Evolutionary conservation across 2,329 filamentous ascomycete genomes (phyloP).

Genomic region (Pleurostoma richardsiae): DNA sequence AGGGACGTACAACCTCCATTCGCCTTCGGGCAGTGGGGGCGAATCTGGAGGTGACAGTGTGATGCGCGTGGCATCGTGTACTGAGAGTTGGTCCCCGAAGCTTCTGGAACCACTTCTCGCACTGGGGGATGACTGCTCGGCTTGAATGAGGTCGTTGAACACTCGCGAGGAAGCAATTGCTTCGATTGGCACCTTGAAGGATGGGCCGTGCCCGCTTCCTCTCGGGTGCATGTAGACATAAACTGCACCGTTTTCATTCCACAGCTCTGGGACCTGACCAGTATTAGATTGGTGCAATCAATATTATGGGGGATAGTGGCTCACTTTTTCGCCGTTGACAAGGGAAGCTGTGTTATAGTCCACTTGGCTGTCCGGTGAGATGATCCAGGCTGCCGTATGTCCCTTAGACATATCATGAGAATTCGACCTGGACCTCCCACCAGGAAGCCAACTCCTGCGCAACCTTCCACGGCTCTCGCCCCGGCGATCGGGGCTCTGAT

Average conservation of each 20-base stretch:
- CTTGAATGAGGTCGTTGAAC: conserved; percentile 47
- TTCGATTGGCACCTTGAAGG: conserved; percentile 55
- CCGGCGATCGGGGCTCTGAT: conserved; percentile 35
- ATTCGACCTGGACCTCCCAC: conserved; percentile 44
- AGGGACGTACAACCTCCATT: conserved; percentile 51
- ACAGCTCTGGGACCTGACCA: conserved; percentile 57
- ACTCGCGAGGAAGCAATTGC: conserved; percentile 49
- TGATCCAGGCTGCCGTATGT: conserved; percentile 43
- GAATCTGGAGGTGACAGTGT: conserved; percentile 28
- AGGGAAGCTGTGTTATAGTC: conserved; percentile 54
- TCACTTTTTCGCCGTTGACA: conserved; percentile 50
- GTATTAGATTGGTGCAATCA: conserved; percentile 1
- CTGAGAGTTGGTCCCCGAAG: conserved; percentile 41
- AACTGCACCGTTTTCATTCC: conserved; percentile 56
- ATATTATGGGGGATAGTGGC: neutral
- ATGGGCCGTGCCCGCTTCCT: conserved; percentile 44
- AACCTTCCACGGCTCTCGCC: conserved; percentile 32
- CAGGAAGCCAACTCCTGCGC: conserved; percentile 51
- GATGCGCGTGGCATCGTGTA: conserved; percentile 39
- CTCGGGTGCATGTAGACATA: conserved; percentile 53
- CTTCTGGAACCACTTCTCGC: conserved; percentile 32
- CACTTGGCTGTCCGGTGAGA: conserved; percentile 42
- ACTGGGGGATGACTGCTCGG: conserved; percentile 29
- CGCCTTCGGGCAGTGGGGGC: conserved; percentile 31
- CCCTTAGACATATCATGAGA: conserved; percentile 29